These are phyloP conservation scores for Agaricus subrufescens DNA, from an alignment of 768 basidiomycete genomes.

Conservation along the genomic window DNA sequence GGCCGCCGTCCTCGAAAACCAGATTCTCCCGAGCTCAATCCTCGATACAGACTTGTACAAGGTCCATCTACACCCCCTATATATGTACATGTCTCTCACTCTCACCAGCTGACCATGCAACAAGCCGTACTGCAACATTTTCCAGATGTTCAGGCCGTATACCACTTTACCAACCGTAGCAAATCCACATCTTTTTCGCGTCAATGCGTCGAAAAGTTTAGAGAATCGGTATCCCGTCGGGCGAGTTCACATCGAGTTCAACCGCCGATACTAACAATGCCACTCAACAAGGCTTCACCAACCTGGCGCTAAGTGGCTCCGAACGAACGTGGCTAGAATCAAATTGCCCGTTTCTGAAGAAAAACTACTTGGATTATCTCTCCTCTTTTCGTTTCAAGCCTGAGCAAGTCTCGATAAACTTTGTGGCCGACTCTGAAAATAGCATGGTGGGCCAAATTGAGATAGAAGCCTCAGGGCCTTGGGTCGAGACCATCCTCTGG, in stretches of 20 bases:
- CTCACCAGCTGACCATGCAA: constrained; percentile 85
- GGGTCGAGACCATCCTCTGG: constrained; percentile 88
- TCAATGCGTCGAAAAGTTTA: constrained; percentile 57
- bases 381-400: constrained; percentile 65
- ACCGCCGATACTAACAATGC: constrained; percentile 1
- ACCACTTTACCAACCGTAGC: constrained; percentile 80
- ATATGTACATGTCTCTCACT: background rate
- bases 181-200: constrained; percentile 59
- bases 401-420: constrained; percentile 62
- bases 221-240: constrained; percentile 48
- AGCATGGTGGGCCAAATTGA: constrained; percentile 56
- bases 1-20: constrained; percentile 26
- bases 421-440: constrained; percentile 53
- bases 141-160: constrained; percentile 62
- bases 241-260: constrained; percentile 1
- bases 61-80: constrained; percentile 32
- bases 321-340: constrained; percentile 66
- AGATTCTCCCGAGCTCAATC: constrained; percentile 48
- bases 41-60: constrained; percentile 96
- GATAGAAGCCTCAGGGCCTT: constrained; percentile 68
- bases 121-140: constrained; percentile 81
- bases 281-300: constrained; percentile 52
- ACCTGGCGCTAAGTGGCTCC: constrained; percentile 49
- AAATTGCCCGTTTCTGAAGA: constrained; percentile 71
- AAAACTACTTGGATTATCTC: constrained; percentile 76